Evolutionary conservation across 768 basidiomycete species (phyloP).

Genomic region (Boletellus ananas): DNA sequence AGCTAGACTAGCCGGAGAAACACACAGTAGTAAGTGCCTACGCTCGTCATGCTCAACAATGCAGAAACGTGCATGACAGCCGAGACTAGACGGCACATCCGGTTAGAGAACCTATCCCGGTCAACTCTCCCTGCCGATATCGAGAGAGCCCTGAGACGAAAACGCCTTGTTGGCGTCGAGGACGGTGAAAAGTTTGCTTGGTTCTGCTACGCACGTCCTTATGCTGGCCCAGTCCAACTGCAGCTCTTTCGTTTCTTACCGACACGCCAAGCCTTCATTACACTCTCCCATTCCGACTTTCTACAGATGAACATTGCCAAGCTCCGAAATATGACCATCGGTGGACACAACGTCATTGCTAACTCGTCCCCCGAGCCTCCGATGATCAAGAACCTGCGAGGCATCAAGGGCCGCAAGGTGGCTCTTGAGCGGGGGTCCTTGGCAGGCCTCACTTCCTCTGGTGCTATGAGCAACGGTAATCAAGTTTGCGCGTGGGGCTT

Average conservation of each 20-base stretch:
- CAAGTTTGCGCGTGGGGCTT: slow-evolving; percentile 61
- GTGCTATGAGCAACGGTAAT: slow-evolving; percentile 48
- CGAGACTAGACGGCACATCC: slow-evolving; percentile 38
- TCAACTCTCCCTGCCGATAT: slow-evolving; percentile 57
- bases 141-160: slow-evolving; percentile 39
- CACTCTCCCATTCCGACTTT: slow-evolving; percentile 46
- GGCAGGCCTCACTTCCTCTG: slow-evolving; percentile 46
- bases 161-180: slow-evolving; percentile 43
- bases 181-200: slow-evolving; percentile 27
- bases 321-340: slow-evolving; percentile 44
- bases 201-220: slow-evolving; percentile 5
- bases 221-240: slow-evolving; percentile 44
- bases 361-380: slow-evolving; percentile 26
- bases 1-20: slow-evolving; percentile 7
- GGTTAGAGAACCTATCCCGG: slow-evolving; percentile 46
- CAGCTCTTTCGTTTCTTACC: slow-evolving; percentile 60
- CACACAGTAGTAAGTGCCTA: slow-evolving; percentile 13
- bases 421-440: slow-evolving; percentile 35
- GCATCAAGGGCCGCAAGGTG: slow-evolving; percentile 38
- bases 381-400: slow-evolving; percentile 32
- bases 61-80: slow-evolving; percentile 9
- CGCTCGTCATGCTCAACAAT: background rate
- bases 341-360: slow-evolving; percentile 41
- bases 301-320: slow-evolving; percentile 38
- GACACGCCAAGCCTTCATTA: slow-evolving; percentile 55